Base-by-base conservation (phyloP, 768 basidiomycete genomes). In the Boletellus emodensis region DNA sequence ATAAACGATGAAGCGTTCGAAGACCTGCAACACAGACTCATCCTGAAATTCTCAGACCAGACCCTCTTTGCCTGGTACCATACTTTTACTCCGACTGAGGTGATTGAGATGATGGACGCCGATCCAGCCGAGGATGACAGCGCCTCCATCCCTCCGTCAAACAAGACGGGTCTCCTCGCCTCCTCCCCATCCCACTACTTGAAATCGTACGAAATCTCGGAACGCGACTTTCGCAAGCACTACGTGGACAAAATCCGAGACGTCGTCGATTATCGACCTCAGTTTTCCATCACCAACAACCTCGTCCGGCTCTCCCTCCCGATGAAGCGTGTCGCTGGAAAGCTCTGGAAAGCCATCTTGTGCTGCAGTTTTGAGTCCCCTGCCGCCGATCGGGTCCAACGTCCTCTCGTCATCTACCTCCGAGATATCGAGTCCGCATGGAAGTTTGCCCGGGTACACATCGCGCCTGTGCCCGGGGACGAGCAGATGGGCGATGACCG, bases 41-140 rank as follows among this genome's bases (percentile, higher is more conserved):
- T 68, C n/a, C 17, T 28, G 2, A 62, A 40, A 36, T 55, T 28
- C 18, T 39, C 51, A 4, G 65, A 66, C 30, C 64, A 66, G 33
- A 63, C 59, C 5, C 55, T 68, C 39, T 66, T 66, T 15, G 51
- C 64, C 28, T 66, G 64, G 66, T 61, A 41, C 24, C 57, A 52
- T 36, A 48, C 18, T 3, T 9, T 40, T 43, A 45, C 26, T 18
- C 40, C 22, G 2, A 33, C 43, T 12, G 49, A 56, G 7, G 61
- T 64, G 7, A 28, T 44, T 17, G 53, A 52, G 41, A 62, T 49
- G 53, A 24, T 3, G 15, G 48, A 59, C 5, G 28, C 33, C 20
- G 35, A 34, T 15, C 17, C 34, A 6, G n/a, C 8, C 17, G 22
- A 8, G 14, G 33, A 44, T 10, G n/a, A 30, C 11, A 22, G 14